These are phyloP conservation scores for Xerocomus potaroensis DNA, from an alignment of 768 basidiomycete genomes.

Conservation along the genomic window DNA sequence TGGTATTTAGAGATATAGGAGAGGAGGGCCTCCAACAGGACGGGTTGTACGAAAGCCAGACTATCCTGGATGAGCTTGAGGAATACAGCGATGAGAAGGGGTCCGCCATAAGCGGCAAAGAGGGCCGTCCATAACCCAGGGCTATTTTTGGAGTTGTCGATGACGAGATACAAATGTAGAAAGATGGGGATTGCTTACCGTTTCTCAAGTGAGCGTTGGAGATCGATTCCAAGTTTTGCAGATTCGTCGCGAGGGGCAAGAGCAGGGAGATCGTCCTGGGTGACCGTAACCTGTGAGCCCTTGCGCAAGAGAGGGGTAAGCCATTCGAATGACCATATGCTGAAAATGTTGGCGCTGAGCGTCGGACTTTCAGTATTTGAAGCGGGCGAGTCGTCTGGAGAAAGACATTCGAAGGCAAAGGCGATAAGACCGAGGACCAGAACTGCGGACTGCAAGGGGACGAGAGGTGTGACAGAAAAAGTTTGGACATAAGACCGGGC, in stretches of 20 bases:
- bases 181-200: conserved; percentile 44
- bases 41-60: conserved; percentile 83
- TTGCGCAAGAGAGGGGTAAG: conserved; percentile 79
- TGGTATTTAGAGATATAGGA: conserved; percentile 81
- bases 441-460: conserved; percentile 43
- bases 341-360: conserved; percentile 80
- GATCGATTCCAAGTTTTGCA: conserved; percentile 54
- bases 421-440: conserved; percentile 46
- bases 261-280: conserved; percentile 82
- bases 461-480: conserved; percentile 33
- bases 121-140: conserved; percentile 70
- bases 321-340: conserved; percentile 83
- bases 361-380: conserved; percentile 61
- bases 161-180: background rate
- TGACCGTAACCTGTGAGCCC: conserved; percentile 62
- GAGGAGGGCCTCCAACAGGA: conserved; percentile 75
- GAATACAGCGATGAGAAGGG: conserved; percentile 55
- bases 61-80: conserved; percentile 77
- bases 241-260: conserved; percentile 68
- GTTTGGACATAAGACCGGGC: conserved; percentile 48
- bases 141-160: conserved; percentile 34
- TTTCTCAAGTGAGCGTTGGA: conserved; percentile 60
- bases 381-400: conserved; percentile 50
- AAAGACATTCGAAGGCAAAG: conserved; percentile 64
- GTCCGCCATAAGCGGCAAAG: conserved; percentile 71